Conservation (phyloP, 106 monocot genomes). For the Dendrobium officinale region DNA sequence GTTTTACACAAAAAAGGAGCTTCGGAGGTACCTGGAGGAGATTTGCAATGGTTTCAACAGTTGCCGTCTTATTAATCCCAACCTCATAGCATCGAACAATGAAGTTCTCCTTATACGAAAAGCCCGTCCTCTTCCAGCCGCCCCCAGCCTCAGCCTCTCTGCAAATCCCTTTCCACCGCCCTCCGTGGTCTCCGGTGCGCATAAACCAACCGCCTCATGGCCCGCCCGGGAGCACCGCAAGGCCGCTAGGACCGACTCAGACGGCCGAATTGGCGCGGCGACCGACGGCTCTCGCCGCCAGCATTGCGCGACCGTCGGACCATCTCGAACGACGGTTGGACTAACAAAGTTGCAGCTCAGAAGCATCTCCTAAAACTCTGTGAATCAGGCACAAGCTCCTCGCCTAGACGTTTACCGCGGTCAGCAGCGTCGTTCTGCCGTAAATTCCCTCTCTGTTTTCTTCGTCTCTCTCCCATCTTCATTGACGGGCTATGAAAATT, state of each 20-base stretch:
- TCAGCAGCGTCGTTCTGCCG: neutral
- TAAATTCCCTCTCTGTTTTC: neutral
- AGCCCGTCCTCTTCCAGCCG: conserved; percentile 71
- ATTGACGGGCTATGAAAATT: neutral
- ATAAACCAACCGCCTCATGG: neutral
- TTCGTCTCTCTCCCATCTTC: neutral
- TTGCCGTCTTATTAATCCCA: conserved; percentile 96
- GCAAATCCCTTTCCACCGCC: conserved; percentile 26
- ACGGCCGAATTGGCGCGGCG: neutral
- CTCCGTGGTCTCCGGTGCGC: neutral
- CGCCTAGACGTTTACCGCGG: neutral
- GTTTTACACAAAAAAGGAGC: neutral
- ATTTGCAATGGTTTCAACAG: conserved; percentile 96
- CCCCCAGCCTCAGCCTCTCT: conserved; percentile 76
- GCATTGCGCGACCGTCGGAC: conserved; percentile 8
- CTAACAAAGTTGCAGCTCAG: neutral
- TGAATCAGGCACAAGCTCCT: neutral
- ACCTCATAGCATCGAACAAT: conserved; percentile 89
- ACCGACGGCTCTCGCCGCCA: neutral
- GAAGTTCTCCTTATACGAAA: conserved; percentile 96
- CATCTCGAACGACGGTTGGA: neutral
- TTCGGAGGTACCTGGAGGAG: conserved; percentile 60
- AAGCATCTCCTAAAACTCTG: conserved; percentile 13
- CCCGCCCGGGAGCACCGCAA: conserved; percentile 2
- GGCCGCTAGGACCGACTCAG: neutral